phyloP scores from a whole-genome alignment of 208 protist species.

The Trypanosoma caninum region DNA sequence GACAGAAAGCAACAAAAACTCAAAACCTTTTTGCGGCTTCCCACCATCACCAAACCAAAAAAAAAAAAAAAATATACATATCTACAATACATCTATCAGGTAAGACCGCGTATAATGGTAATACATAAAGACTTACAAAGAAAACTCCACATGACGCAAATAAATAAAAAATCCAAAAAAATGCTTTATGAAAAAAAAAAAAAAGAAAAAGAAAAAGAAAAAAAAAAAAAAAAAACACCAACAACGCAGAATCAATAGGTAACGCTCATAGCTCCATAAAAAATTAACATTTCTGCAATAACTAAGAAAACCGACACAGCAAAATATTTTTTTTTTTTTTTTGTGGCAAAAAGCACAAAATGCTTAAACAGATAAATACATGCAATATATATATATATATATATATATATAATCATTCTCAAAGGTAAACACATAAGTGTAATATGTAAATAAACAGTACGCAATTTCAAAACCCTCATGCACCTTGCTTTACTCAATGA shows the following conservation, averaged over 20 bases:
- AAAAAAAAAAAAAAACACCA: neutral
- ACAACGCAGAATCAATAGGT: neutral
- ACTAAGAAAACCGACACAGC: too few species aligned
- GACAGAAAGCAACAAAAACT: neutral
- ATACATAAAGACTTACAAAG: too few species aligned
- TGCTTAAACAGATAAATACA: too few species aligned
- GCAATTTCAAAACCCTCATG: too few species aligned
- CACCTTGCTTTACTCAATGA: too few species aligned
- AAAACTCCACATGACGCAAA: too few species aligned
- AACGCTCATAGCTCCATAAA: too few species aligned
- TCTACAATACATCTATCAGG: too few species aligned
- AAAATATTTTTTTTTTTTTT: too few species aligned
- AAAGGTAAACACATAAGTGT: neutral
- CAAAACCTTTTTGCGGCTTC: too few species aligned
- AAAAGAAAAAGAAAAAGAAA: neutral
- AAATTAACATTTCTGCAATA: too few species aligned
- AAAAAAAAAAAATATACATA: slow-evolving; percentile 9
- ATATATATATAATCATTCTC: neutral
- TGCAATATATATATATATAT: neutral
- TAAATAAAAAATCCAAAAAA: slow-evolving; percentile 9
- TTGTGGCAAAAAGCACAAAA: too few species aligned
- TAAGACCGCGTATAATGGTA: neutral
- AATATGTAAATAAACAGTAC: neutral
- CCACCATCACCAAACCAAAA: slow-evolving; percentile 2
- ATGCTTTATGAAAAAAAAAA: neutral